Evolutionary conservation across 2,329 filamentous ascomycete species (phyloP), one percentile per base, ranked within the genome.

Genomic region (Microcera coccophila): DNA sequence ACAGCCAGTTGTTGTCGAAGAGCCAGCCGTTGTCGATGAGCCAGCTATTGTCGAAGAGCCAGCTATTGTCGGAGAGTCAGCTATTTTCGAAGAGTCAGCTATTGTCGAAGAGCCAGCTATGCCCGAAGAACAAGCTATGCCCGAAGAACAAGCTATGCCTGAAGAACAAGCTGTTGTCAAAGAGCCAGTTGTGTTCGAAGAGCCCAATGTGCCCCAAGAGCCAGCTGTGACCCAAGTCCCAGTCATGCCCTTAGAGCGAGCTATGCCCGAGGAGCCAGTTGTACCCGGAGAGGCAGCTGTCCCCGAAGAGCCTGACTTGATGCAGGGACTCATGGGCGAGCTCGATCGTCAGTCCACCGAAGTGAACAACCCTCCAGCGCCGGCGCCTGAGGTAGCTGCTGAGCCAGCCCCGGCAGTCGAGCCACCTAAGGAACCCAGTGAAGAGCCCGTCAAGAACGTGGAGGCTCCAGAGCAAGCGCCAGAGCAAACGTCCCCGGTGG

Each of bases 251-350:
- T n/a, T n/a, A n/a, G n/a, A n/a, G n/a, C n/a, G n/a, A n/a, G n/a
- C n/a, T n/a, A n/a, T n/a, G n/a, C n/a, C n/a, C n/a, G n/a, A n/a
- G n/a, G n/a, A n/a, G n/a, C n/a, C n/a, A n/a, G n/a, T 31, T n/a
- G n/a, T n/a, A n/a, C 7, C 7, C 7, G 22, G 12, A 7, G 22
- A 7, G 7, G 8, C 29, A 14, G 29, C 29, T 8, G 8, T 15
- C n/a, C 9, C n/a, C 9, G 29, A 39, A n/a, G 29, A 32, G 29
- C 62, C 68, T 7, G 70, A 75, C 52, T 42, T 74, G 26, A 64
- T 74, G 17, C 67, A 65, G n/a, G 68, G 64, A n/a, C 54, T 74
- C 1, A 67, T 74, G 51, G 63, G 69, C 2, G 71, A 70, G 24
- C 61, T 74, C 26, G 67, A 73, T 42, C 64, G 67, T 22, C 69